Evolutionary conservation across 2,329 filamentous ascomycete species (phyloP), one percentile per base, ranked within the genome.

Genomic region (Neocucurbitaria cava): DNA sequence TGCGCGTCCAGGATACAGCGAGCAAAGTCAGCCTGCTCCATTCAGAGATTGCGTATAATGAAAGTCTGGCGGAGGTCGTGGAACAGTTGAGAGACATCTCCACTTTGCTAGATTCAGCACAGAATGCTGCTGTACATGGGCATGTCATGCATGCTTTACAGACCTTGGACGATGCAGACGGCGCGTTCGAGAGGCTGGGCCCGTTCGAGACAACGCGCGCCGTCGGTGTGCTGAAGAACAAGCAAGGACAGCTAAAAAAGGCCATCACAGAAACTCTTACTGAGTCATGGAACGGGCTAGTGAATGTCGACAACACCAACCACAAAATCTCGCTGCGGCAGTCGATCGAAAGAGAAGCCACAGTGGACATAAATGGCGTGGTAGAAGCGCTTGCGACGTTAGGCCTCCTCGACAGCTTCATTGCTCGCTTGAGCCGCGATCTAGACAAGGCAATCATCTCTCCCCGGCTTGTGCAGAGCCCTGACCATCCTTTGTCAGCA

Each of bases 211-310:
- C 84, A 2, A 86, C 86, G 28, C 82, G 87, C 28, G 84, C 85
- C 2, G 82, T 87, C 69, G 84, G 83, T 50, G 77, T 96, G 21
- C 77, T 96, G 3, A 82, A 87, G 57, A 75, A 85, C 40, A 85
- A 88, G 58, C 83, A 85, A 1, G 85, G 86, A 23, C 85, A 88
- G 65, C 78, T 96, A 52, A 88, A 87, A 58, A 82, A 83, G 2
- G 81, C 84, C 18, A 83, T 95, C 20, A 83, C 87, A 52, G 84
- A 89, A 36, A 84, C 85, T 8, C 83, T 95, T 35, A 83, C 85
- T 39, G 80, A 82, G 49, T 83, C 87, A n/a, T 97, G 92, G 91
- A 84, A 84, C 53, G 79, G 82, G 0, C 78, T 94, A 39, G 78
- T 96, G 11, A 76, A 81, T 1, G 76, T 92, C 17, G 85, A 94